These are phyloP conservation scores for Zarea fungicola DNA, from an alignment of 2,329 filamentous ascomycete genomes.

Conservation along the genomic window DNA sequence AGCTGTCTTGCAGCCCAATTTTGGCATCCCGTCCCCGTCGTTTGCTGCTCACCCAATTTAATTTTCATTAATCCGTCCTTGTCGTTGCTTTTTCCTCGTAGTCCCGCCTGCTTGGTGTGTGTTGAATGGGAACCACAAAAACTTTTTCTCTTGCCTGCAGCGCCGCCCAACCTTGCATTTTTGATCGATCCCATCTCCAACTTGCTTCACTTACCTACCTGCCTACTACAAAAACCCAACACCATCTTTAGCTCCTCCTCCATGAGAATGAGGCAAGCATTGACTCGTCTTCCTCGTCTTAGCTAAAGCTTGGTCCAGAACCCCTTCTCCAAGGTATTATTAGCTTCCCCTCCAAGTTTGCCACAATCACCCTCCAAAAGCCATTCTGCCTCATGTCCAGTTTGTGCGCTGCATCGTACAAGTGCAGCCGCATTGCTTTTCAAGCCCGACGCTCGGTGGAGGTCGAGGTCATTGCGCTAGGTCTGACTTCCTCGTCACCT, in stretches of 20 bases:
- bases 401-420: slow-evolving; percentile 6
- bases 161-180: neutral
- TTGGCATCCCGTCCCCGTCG: too few relatives aligned
- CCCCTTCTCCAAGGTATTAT: too few relatives aligned
- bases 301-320: too few relatives aligned
- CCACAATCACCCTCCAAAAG: neutral
- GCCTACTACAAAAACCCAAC: neutral
- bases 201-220: neutral
- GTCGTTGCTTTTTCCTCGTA: neutral
- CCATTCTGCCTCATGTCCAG: slow-evolving; percentile 1
- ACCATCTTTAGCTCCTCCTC: too few relatives aligned
- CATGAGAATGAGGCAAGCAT: too few relatives aligned
- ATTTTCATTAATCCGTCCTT: neutral
- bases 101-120: neutral
- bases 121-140: neutral
- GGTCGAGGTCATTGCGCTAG: neutral
- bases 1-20: too few relatives aligned
- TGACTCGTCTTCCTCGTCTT: too few relatives aligned
- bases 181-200: slow-evolving; percentile 6
- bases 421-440: slow-evolving; percentile 7
- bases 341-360: too few relatives aligned
- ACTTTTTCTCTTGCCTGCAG: neutral
- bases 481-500: too few relatives aligned
- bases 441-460: neutral
- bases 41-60: neutral